Evolutionary conservation across 1,284 basidiomycete species (phyloP), one percentile per base, ranked within the genome.

Genomic region (Porogramme epimiltina): DNA sequence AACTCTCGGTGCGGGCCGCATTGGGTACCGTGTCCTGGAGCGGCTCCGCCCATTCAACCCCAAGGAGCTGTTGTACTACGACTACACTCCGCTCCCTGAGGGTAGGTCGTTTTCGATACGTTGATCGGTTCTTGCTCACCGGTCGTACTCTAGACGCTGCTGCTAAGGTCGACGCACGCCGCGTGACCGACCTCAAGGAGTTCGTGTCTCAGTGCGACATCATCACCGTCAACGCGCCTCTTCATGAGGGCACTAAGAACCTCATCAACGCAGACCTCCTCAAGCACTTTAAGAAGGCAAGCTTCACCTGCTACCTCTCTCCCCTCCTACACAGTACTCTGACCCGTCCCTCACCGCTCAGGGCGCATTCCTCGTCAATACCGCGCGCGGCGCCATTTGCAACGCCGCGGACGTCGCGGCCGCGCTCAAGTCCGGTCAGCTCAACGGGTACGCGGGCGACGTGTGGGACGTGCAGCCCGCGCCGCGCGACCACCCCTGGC

Each of bases 31-130:
- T 66, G 91, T 97, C 18, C 79, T 97, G 45, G 89, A 97, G 73
- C 87, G 94, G 54, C 77, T 98, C 45, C 66, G 81, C 55, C 89
- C 92, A 2, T 98, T 98, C 75, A 81, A 93, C 74, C 85, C 83
- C 78, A 95, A 95, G 71, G 92, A 96, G 69, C 83, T 97, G 45
- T 73, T 96, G 45, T 97, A 95, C 81, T 96, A 90, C 71, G 95
- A 98, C 76, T 97, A 97, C 72, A 78, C 83, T 23, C 75, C 88
- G 51, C 84, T 96, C 40, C 89, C 91, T 16, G 74, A 74, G 54
- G 80, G 84, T 84, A 13, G 20, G 61, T 36, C 67, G n/a, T n/a
- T n/a, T n/a, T n/a, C n/a, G 34, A 37, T 6, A 9, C 34, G 34
- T 16, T 37, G 34, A 24, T 9, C 41, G 41, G 47, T n/a, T 2